These are phyloP conservation scores for Stephanodiscus triporus DNA, from an alignment of 108 stramenopile genomes.

Conservation along the genomic window DNA sequence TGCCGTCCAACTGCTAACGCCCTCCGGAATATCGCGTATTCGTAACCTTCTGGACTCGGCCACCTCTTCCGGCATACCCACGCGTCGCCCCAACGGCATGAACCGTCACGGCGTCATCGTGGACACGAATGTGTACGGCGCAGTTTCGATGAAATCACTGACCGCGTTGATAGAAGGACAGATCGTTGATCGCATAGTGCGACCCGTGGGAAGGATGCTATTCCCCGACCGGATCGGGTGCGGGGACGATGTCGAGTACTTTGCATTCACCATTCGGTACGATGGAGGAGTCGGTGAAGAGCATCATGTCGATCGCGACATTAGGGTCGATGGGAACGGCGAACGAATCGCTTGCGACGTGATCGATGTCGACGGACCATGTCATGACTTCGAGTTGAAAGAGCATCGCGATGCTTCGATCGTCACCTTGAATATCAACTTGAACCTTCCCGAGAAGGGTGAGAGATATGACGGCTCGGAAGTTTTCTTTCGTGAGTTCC, in stretches of 20 bases:
- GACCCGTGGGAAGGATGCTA: constrained; percentile 58
- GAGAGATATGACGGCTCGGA: constrained; percentile 52
- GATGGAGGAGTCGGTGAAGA: too few relatives aligned
- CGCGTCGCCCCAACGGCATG: constrained; percentile 76
- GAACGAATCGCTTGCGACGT: background rate
- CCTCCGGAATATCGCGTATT: constrained; percentile 28
- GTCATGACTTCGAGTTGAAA: constrained; percentile 52
- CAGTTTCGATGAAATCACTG: constrained; percentile 30
- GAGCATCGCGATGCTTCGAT: constrained; percentile 72
- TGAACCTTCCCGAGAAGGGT: constrained; percentile 60
- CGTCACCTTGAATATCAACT: constrained; percentile 65
- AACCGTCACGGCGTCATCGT: constrained; percentile 65
- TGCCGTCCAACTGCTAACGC: constrained; percentile 36
- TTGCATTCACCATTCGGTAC: constrained; percentile 66
- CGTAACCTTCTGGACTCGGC: constrained; percentile 40
- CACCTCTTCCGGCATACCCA: constrained; percentile 52
- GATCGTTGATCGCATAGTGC: constrained; percentile 36
- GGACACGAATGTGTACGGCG: constrained; percentile 51
- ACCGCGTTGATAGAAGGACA: constrained; percentile 26
- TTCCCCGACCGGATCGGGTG: constrained; percentile 44
- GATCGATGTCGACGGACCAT: background rate
- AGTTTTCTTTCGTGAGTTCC: constrained; percentile 43
- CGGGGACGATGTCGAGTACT: constrained; percentile 51
- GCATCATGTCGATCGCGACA: too few relatives aligned
- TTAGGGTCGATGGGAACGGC: too few relatives aligned